These are phyloP conservation scores for Pelargonium exstipulatum DNA, from an alignment of 441 rosid species.

Conservation along the genomic window DNA sequence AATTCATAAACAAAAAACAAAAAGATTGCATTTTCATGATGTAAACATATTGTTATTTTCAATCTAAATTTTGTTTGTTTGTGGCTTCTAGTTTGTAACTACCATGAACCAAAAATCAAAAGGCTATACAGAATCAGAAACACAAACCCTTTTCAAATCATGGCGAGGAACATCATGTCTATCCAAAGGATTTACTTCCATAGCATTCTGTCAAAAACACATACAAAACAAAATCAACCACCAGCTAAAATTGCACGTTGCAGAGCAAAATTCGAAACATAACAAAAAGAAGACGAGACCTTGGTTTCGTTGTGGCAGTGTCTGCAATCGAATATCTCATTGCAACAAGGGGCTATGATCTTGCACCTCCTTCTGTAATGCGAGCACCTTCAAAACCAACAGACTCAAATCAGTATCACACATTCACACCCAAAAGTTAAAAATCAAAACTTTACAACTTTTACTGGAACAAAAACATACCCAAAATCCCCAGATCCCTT, in stretches of 20 bases:
- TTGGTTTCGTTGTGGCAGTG: slow-evolving; percentile 84
- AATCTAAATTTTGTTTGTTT: too few species aligned
- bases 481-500: slow-evolving; percentile 4
- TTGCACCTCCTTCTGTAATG: slow-evolving; percentile 71
- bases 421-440: neutral
- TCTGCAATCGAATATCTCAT: slow-evolving; percentile 72
- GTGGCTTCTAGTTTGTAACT: too few species aligned
- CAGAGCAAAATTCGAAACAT: too few species aligned
- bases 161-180: slow-evolving; percentile 86
- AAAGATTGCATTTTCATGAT: too few species aligned
- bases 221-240: neutral
- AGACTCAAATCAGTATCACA: neutral
- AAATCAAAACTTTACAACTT: neutral
- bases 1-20: too few species aligned
- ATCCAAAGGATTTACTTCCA: slow-evolving; percentile 45
- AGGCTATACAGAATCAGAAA: neutral
- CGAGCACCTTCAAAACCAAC: slow-evolving; percentile 48
- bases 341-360: slow-evolving; percentile 87
- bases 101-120: too few species aligned
- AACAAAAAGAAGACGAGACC: slow-evolving; percentile 26
- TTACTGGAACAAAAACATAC: neutral
- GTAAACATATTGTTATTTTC: too few species aligned
- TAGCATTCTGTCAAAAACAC: slow-evolving; percentile 45
- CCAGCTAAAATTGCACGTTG: too few species aligned
- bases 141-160: slow-evolving; percentile 46